phyloP scores from a whole-genome alignment of 2,329 filamentous ascomycete genomes.

The Aureobasidium pullulans region DNA sequence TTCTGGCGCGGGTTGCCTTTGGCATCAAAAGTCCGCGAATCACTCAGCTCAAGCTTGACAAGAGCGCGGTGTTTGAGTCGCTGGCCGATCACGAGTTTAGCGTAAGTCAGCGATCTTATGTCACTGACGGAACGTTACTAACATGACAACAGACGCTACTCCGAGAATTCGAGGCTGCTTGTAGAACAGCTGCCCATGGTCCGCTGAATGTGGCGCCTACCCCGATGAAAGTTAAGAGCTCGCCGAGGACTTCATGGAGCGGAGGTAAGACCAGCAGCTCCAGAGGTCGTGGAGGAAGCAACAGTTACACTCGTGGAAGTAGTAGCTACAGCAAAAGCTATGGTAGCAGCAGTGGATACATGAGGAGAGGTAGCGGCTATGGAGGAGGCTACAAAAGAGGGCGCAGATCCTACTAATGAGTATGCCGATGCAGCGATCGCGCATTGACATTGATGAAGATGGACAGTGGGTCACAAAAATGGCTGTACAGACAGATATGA shows the following conservation, averaged over 20 bases:
- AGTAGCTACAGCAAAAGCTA: background rate
- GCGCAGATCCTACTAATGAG: background rate
- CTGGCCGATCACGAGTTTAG: conserved; percentile 50
- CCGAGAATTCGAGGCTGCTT: conserved; percentile 1
- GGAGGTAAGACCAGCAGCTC: background rate
- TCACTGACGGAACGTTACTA: background rate
- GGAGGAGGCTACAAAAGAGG: background rate
- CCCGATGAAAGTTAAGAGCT: background rate
- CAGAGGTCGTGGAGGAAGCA: background rate
- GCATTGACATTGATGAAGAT: too few relatives aligned
- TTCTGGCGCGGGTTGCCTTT: conserved; percentile 54
- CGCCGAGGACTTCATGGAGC: background rate
- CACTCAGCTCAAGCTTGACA: conserved; percentile 41
- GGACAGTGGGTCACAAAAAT: background rate
- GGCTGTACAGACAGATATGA: background rate
- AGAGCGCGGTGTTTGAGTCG: conserved; percentile 41
- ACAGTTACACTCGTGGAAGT: background rate
- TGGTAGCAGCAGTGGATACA: background rate
- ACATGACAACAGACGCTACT: background rate
- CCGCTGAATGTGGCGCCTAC: background rate
- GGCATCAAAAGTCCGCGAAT: conserved; percentile 54
- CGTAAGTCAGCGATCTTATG: conserved; percentile 25
- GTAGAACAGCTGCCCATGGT: conserved; percentile 3
- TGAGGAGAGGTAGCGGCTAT: background rate
- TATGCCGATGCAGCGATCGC: background rate